These are phyloP conservation scores for Scopulariopsis brevicaulis DNA, from an alignment of 2,329 filamentous ascomycete species.

Conservation along the genomic window DNA sequence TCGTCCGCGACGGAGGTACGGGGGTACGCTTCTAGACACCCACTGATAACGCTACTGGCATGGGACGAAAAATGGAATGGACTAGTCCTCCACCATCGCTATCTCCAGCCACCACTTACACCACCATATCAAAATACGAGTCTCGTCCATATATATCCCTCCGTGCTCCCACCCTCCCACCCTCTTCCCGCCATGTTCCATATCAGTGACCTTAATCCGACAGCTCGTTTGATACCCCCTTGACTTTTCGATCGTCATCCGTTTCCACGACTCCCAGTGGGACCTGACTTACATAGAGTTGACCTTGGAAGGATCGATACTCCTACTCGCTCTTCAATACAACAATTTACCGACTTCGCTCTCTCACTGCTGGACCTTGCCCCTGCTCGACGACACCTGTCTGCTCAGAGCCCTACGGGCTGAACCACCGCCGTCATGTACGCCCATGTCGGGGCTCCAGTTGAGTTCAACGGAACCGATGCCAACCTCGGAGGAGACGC, in stretches of 20 bases:
- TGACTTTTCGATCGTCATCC: neutral
- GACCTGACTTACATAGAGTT: neutral
- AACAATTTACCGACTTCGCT: too few relatives aligned
- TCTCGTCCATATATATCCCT: conserved; percentile 1
- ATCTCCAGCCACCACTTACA: conserved; percentile 3
- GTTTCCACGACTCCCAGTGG: neutral
- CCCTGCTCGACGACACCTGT: neutral
- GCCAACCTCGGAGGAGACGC: conserved; percentile 62
- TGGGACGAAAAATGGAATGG: neutral
- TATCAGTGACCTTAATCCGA: neutral
- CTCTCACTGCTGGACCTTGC: too few relatives aligned
- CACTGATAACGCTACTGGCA: conserved; percentile 4
- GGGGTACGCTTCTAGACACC: neutral
- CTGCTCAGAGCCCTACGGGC: neutral
- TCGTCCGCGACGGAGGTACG: neutral
- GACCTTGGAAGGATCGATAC: neutral
- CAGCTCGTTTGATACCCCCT: neutral
- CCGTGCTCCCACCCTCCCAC: neutral
- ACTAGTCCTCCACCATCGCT: conserved; percentile 4
- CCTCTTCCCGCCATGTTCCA: neutral
- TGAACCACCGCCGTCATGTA: conserved; percentile 30
- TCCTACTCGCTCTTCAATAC: too few relatives aligned
- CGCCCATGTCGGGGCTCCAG: conserved; percentile 44
- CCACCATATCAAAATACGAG: neutral
- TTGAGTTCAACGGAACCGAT: conserved; percentile 54